Evolutionary conservation across 176 grass and related monocot species (phyloP).

Genomic region (Lolium rigidum): DNA sequence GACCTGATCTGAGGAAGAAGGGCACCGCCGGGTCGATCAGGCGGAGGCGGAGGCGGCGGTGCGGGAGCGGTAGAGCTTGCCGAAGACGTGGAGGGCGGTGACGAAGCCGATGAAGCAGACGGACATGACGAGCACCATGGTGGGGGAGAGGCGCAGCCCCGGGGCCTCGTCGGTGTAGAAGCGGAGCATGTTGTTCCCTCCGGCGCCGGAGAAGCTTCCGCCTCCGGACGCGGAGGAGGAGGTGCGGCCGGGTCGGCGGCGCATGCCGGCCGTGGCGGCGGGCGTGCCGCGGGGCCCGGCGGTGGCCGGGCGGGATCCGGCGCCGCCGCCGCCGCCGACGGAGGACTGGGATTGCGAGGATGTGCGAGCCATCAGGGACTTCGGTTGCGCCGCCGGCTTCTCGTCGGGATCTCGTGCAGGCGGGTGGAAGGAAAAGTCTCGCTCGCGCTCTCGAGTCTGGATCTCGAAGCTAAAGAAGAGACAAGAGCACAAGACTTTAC

Average conservation of each 20-base stretch:
- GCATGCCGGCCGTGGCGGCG: constrained; percentile 71
- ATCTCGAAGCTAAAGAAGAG: constrained; percentile 18
- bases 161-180: constrained; percentile 93
- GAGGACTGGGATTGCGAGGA: constrained; percentile 84
- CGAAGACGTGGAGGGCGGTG: constrained; percentile 81
- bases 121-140: constrained; percentile 71
- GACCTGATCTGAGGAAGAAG: neutral
- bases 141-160: constrained; percentile 67
- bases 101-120: constrained; percentile 76
- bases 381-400: neutral
- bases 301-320: constrained; percentile 52
- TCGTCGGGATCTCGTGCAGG: constrained; percentile 16
- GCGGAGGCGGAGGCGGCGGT: constrained; percentile 54
- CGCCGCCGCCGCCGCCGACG: constrained; percentile 38
- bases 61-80: constrained; percentile 82
- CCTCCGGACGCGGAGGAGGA: constrained; percentile 10
- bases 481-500: constrained; percentile 4
- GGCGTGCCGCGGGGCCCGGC: constrained; percentile 71
- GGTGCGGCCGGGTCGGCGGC: constrained; percentile 43
- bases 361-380: constrained; percentile 59
- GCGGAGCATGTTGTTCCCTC: constrained; percentile 80
- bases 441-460: constrained; percentile 32
- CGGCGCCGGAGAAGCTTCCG: constrained; percentile 50
- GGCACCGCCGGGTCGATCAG: constrained; percentile 19
- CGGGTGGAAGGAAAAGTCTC: constrained; percentile 9